Percentiles rank a stretch among this genome's conserved stretches.
These are phyloP conservation scores for Phytophthora lateralis DNA, from an alignment of 352 stramenopile genomes.

Conservation along the genomic window DNA sequence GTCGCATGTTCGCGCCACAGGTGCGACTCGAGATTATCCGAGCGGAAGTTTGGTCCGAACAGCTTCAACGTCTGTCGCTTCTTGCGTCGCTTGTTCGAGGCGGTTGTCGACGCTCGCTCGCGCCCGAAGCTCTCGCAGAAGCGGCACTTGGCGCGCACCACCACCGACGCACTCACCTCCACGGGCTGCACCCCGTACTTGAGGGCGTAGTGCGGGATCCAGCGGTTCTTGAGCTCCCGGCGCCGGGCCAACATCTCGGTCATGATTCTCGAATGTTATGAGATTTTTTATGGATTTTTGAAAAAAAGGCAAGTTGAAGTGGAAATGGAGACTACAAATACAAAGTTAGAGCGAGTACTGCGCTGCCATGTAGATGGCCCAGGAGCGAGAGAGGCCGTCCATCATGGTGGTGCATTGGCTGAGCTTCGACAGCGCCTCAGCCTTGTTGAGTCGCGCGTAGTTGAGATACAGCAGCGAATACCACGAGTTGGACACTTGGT, in stretches of 20 bases:
- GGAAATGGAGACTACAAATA: background rate
- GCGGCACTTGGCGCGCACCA: conserved; percentile 1
- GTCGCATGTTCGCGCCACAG: background rate
- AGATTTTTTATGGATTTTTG: background rate
- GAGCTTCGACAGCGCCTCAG: conserved; percentile 52
- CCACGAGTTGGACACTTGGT: conserved; percentile 55
- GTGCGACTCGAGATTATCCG: background rate
- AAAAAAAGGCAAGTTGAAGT: conserved; percentile 4
- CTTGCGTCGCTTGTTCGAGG: background rate
- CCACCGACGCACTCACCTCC: background rate
- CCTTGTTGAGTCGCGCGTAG: conserved; percentile 66
- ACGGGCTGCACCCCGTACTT: background rate
- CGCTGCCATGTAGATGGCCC: conserved; percentile 75
- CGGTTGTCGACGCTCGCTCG: background rate
- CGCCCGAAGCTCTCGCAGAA: conserved; percentile 1
- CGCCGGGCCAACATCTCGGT: background rate
- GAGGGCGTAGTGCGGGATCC: background rate
- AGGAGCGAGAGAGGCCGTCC: conserved; percentile 80
- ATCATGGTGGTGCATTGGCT: conserved; percentile 61
- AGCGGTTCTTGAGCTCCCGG: background rate
- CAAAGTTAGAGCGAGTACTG: conserved; percentile 28
- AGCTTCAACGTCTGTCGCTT: background rate
- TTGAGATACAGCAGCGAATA: conserved; percentile 76
- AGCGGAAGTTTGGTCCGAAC: background rate
- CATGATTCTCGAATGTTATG: too few relatives aligned